Percentiles rank a stretch among this genome's conserved stretches.
Evolutionary conservation across 2,329 filamentous ascomycete genomes (phyloP).

Genomic region (Pyrenochaeta sp.): DNA sequence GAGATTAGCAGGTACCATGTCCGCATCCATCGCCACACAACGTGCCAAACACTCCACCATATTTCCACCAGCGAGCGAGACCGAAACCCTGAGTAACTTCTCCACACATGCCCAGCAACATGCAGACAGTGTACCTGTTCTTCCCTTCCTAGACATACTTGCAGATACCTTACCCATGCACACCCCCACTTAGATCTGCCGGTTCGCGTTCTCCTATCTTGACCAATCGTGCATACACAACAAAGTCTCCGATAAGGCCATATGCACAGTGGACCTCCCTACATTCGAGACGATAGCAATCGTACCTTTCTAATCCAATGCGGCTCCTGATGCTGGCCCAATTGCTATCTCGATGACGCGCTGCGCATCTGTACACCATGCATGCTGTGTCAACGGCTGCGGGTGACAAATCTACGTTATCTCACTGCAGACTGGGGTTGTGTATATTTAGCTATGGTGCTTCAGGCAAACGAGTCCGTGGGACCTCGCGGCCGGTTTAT

Average conservation of each 20-base stretch:
- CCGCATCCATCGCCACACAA: too few species aligned
- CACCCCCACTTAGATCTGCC: constrained; percentile 17
- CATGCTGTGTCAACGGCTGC: neutral
- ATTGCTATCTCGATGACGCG: constrained; percentile 9
- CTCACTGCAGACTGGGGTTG: neutral
- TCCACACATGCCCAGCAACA: too few species aligned
- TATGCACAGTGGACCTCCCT: constrained; percentile 4
- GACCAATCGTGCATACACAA: constrained; percentile 24
- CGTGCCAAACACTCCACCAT: too few species aligned
- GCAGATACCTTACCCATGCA: neutral
- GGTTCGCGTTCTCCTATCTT: constrained; percentile 22
- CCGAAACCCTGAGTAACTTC: too few species aligned
- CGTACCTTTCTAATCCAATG: neutral
- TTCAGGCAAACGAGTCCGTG: neutral
- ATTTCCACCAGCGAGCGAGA: too few species aligned
- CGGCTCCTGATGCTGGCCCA: constrained; percentile 4
- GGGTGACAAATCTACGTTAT: constrained; percentile 5
- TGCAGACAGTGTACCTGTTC: too few species aligned
- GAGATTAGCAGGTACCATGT: too few species aligned
- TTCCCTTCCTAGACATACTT: too few species aligned
- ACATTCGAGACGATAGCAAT: constrained; percentile 4
- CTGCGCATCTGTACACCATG: neutral
- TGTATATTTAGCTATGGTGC: neutral
- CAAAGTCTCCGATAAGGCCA: constrained; percentile 28
- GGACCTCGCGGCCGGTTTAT: neutral